Evolutionary conservation across 2,329 filamentous ascomycete genomes (phyloP).

Genomic region (Diaporthe humulicola): DNA sequence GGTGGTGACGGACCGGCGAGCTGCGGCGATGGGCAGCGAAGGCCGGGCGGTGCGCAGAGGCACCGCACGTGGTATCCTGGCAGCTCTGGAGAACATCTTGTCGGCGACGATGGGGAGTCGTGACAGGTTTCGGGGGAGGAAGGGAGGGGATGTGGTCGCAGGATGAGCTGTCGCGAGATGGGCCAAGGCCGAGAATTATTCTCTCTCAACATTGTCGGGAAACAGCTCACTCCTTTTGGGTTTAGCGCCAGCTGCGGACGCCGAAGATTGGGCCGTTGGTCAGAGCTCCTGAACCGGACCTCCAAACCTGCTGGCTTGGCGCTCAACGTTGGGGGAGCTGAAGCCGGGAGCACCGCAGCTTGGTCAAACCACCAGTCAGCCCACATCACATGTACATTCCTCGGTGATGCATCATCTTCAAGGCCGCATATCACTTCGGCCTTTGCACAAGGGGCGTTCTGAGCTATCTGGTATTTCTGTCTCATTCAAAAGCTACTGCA

Average conservation of each 20-base stretch:
- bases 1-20: constrained; percentile 87
- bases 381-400: background rate
- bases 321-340: constrained; percentile 26
- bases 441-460: background rate
- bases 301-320: constrained; percentile 16
- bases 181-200: constrained; percentile 40
- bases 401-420: background rate
- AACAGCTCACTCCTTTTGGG: constrained; percentile 34
- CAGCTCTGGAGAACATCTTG: constrained; percentile 79
- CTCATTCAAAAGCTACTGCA: constrained; percentile 33
- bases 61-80: constrained; percentile 72
- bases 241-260: constrained; percentile 31
- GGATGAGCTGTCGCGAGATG: constrained; percentile 30
- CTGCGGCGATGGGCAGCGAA: constrained; percentile 59
- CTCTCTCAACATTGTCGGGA: constrained; percentile 41
- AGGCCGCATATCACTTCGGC: background rate
- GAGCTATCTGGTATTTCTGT: constrained; percentile 9
- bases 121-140: constrained; percentile 28
- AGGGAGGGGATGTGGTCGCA: constrained; percentile 26
- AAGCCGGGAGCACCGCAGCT: background rate
- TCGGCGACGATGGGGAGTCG: constrained; percentile 34
- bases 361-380: background rate
- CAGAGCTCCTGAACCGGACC: constrained; percentile 31
- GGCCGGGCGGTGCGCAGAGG: constrained; percentile 66
- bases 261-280: constrained; percentile 27